Base-by-base conservation (phyloP, 257 asterid species). In the Nicotiana tomentosiformis region DNA sequence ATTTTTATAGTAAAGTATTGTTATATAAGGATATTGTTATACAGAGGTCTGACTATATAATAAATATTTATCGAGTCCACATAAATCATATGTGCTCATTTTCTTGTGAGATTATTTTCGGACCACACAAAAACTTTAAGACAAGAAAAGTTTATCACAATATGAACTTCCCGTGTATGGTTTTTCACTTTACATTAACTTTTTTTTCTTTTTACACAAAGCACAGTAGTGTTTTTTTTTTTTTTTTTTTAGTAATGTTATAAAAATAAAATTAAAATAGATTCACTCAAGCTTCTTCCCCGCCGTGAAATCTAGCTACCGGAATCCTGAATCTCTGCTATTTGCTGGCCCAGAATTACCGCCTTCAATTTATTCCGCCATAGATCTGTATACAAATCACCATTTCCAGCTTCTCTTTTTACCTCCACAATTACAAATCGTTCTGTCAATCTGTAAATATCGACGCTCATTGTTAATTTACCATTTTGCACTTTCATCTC, bases 351-450 rank as follows among this genome's bases (percentile, higher is more conserved):
- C 17, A 84, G 83, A 70, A 95, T 90, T 0, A 66, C 83, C 17
- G 96, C 92, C 90, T 85, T 86, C 62, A 93, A 83, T 76, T 89
- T 91, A 15, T 88, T 88, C 78, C 82, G 88, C 93, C 93, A 93
- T 62, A 91, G 16, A 30, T 87, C 89, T 0, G 78, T 83, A 64
- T 90, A 93, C 17, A 87, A 84, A 1, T 58, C 67, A 64, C 84
- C 84, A 6, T 92, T 88, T 8, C 97, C 99, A 39, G 86, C 83
- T 30, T 76, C 84, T 60, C 88, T 82, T 60, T 87, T 92, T 37
- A 84, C 90, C 81, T 93, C 97, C 60, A 95, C 91, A 0, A 95
- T 88, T 0, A 86, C 88, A 80, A 95, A 81, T 2, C 18, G 60
- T 17, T 84, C 90, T 0, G 91, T 95, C 83, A 95, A 77, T 67